phyloP scores from a whole-genome alignment of 495 filamentous ascomycete species.

The Aspergillus olivimuriae region DNA sequence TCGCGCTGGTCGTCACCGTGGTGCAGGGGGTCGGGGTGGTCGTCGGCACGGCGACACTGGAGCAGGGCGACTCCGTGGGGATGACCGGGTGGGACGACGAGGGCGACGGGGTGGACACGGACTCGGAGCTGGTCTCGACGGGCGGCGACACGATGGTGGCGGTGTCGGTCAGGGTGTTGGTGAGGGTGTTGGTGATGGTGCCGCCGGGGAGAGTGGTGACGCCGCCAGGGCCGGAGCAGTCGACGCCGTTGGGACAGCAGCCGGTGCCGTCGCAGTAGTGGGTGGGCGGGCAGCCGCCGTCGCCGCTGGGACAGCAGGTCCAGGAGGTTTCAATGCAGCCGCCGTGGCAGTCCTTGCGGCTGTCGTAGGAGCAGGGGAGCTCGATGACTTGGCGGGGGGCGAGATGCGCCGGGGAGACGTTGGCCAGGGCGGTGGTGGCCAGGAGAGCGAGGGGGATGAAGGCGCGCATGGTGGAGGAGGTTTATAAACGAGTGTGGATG shows the following conservation, averaged over 20 bases:
- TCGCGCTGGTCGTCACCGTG: no score
- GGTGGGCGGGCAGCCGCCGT: not conserved
- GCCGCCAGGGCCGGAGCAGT: not conserved
- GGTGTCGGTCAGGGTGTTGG: not conserved
- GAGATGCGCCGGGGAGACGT: not conserved
- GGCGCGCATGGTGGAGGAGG: not conserved
- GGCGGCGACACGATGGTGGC: not conserved
- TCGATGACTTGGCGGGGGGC: not conserved
- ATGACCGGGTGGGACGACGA: no score
- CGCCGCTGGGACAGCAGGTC: not conserved
- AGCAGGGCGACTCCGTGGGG: not conserved
- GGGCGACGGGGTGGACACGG: not conserved
- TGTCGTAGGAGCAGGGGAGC: slow-evolving; percentile 3
- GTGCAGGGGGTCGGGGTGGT: no score
- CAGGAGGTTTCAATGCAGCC: slow-evolving; percentile 1
- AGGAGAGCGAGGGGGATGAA: not conserved
- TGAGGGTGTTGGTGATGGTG: slow-evolving; percentile 2
- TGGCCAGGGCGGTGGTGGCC: not conserved
- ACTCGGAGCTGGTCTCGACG: not conserved
- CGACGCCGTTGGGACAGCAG: slow-evolving; percentile 1
- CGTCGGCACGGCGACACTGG: no score
- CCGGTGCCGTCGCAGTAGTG: not conserved
- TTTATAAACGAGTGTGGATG: no score
- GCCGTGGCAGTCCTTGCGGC: not conserved
- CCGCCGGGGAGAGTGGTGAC: not conserved